Evolutionary conservation across 192 early-diverging fungal species (phyloP), one percentile per base, ranked within the genome.

Genomic region (Podila verticillata): DNA sequence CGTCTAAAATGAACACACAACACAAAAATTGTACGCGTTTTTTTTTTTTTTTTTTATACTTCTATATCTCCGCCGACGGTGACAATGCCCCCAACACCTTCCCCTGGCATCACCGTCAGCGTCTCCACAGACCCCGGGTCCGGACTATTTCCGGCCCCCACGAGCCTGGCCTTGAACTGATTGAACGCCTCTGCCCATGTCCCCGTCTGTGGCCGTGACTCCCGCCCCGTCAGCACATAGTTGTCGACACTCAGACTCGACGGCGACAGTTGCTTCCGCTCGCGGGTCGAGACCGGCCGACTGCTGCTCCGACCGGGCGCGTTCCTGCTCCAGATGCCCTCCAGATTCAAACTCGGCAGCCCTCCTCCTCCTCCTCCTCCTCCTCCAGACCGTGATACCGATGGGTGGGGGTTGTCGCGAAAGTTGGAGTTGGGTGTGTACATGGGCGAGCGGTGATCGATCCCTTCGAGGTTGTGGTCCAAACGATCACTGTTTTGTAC

Each of bases 121-220:
- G 58, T 60, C 17, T 28, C 22, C 29, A 32, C 61, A n/a, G 30
- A 1, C 6, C 61, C 61, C 8, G 13, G 30, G 13, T 62, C 61
- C 0, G 32, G 17, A 36, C 28, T 62, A 7, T 32, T 60, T 20
- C 72, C 72, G 0, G 57, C 28, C 24, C 68, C 75, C 3, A 66
- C 68, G 15, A 79, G 31, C 58, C 61, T 44, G 17, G 69, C 64
- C 44, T 63, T 71, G 26, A 79, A 63, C 26, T 60, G 49, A 51
- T 64, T 71, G 56, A 79, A 79, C 32, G 75, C 49, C 60, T 79
- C 75, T 4, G 75, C 63, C 75, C 75, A 79, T 3, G 68, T 79
- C 28, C 36, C 64, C 28, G 75, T 79, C 51, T 79, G 75, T 8
- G 75, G 69, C 5, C 64, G 75, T n/a, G 48, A 39, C 1, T 24